These are phyloP conservation scores for Kluyveromyces marxianus DNA, from an alignment of 1,139 yeast genomes.

Conservation along the genomic window DNA sequence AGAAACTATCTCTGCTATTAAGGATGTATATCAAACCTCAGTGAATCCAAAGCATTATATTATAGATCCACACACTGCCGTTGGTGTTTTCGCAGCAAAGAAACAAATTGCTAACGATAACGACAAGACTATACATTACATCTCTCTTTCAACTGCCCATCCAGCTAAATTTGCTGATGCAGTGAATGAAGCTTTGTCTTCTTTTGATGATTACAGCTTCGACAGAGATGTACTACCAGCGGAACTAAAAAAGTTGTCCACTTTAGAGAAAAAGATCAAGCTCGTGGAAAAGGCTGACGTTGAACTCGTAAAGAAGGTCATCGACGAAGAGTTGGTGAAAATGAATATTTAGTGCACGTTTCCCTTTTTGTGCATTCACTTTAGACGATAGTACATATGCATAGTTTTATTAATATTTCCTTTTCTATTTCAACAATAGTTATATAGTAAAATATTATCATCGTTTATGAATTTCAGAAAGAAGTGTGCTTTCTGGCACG, in stretches of 20 bases:
- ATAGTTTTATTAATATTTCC: not conserved
- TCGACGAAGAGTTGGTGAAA: constrained; percentile 58
- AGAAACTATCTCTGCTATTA: constrained; percentile 73
- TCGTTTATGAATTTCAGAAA: not conserved
- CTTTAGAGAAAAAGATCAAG: constrained; percentile 68
- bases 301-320: constrained; percentile 64
- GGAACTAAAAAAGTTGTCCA: constrained; percentile 66
- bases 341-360: constrained; percentile 31
- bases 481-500: not conserved
- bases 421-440: no score
- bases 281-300: constrained; percentile 68
- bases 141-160: constrained; percentile 92
- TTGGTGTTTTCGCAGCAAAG: constrained; percentile 77
- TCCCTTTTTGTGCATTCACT: not conserved
- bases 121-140: constrained; percentile 42
- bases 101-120: constrained; percentile 47
- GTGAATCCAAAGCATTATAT: constrained; percentile 63
- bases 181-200: constrained; percentile 69
- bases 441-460: no score
- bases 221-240: constrained; percentile 84
- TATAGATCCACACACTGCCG: constrained; percentile 94
- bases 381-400: not conserved
- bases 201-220: constrained; percentile 67
- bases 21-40: constrained; percentile 46
- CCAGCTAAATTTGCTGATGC: constrained; percentile 98